Evolutionary conservation across 1,284 basidiomycete species (phyloP).

Genomic region (Ustilago xerochloae): DNA sequence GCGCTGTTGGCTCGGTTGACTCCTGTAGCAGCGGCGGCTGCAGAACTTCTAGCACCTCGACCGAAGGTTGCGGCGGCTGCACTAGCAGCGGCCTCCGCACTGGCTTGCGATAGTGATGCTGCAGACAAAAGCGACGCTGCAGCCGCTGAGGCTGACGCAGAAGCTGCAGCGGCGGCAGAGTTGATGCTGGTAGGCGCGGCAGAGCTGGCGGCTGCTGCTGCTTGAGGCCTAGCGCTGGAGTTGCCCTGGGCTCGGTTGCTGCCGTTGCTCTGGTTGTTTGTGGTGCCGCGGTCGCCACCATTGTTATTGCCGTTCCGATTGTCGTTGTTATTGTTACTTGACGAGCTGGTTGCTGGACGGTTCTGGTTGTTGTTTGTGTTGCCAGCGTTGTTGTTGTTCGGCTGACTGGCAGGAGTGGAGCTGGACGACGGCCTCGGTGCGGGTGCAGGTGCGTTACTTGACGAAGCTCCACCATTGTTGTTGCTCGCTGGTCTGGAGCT

Average conservation of each 20-base stretch:
- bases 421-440: slow-evolving; percentile 18
- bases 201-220: slow-evolving; percentile 6
- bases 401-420: slow-evolving; percentile 14
- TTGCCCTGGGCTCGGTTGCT: slow-evolving; percentile 11
- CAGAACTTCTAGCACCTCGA: not conserved
- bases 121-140: slow-evolving; percentile 24
- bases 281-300: slow-evolving; percentile 1
- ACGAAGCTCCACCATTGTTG: slow-evolving; percentile 12
- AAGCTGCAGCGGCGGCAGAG: slow-evolving; percentile 15
- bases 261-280: slow-evolving; percentile 10
- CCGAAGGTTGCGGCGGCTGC: slow-evolving; percentile 14
- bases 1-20: slow-evolving; percentile 29
- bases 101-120: slow-evolving; percentile 20
- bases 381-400: not conserved
- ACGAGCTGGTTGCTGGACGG: slow-evolving; percentile 10
- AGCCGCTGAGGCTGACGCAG: slow-evolving; percentile 23
- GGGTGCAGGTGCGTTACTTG: slow-evolving; percentile 17
- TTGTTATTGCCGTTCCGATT: slow-evolving; percentile 11
- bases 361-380: slow-evolving; percentile 17
- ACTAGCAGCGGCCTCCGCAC: slow-evolving; percentile 16
- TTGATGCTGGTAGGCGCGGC: slow-evolving; percentile 13
- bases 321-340: slow-evolving; percentile 8
- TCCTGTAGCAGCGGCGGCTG: slow-evolving; percentile 12
- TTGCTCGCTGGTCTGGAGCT: slow-evolving; percentile 8
- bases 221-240: slow-evolving; percentile 15